Base-by-base conservation (phyloP, 2,329 filamentous ascomycete species). In the Bipolaris zeicola region DNA sequence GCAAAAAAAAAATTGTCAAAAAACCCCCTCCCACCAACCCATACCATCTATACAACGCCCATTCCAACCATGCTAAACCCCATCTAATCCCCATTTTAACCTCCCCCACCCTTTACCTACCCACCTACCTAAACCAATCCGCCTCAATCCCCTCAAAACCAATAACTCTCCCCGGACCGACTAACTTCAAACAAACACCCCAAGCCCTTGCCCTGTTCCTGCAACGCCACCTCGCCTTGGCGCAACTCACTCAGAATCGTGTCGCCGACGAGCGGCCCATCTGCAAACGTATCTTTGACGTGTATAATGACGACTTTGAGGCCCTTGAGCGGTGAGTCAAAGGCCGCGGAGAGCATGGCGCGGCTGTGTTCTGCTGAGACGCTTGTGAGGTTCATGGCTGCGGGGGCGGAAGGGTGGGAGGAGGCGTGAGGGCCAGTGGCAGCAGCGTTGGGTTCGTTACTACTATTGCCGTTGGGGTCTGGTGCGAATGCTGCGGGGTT, bases 231-330 rank as follows among this genome's bases (percentile, higher is more conserved):
- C 58, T 93, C 91, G 57, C 91, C 82, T 24, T 86, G 85, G 16
- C 78, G 72, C 47, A 98, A 76, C 73, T 97, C 86, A 57, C 80
- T 71, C 20, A 95, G 67, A 34, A 98, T 96, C 1, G 78, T 82
- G 3, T 91, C 86, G 34, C 81, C 84, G 1, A 83, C 86, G 45
- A 79, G 74, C 24, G 85, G 85, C 0, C 87, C 91, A 71, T 96
- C 92, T 7, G 82, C 80, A 52, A 97, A 79, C 20, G 85, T 89
- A 63, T 98, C 94, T 74, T 99, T 99, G 69, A 98, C 85, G 72
- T 99, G 95, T 36, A 98, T 98, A 52, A 98, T 86, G 47, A 97
- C 87, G 1, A 99, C 81, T 61, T 87, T 89, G 26, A 98, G 73
- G 0, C 92, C 92, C 50, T 82, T 80, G 4, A 99, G 80, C 6